Conservation (phyloP, 805 yeast species). For the Lachancea cidri region DNA sequence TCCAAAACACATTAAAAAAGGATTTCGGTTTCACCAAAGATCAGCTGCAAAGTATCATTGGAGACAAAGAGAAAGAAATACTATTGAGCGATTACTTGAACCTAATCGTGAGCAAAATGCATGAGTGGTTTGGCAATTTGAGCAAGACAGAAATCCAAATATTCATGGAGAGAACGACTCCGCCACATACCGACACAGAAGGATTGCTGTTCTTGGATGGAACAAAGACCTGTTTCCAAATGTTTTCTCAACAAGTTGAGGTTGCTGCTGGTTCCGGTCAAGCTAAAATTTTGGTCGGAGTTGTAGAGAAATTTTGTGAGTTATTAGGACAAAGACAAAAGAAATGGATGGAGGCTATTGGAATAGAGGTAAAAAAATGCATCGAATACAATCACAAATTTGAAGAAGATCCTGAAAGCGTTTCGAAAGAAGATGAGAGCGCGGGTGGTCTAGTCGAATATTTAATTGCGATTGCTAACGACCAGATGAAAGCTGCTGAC, state of each 20-base stretch:
- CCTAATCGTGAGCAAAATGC: slow-evolving; percentile 66
- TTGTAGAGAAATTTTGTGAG: slow-evolving; percentile 62
- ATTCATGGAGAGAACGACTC: slow-evolving; percentile 58
- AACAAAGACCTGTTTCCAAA: slow-evolving; percentile 69
- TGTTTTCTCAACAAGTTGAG: slow-evolving; percentile 85
- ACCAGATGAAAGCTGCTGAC: slow-evolving; percentile 69
- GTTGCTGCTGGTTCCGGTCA: slow-evolving; percentile 83
- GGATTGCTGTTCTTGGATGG: slow-evolving; percentile 65
- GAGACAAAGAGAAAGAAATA: slow-evolving; percentile 66
- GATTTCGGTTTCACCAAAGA: slow-evolving; percentile 46
- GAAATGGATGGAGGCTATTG: slow-evolving; percentile 54
- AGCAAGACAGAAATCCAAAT: slow-evolving; percentile 59
- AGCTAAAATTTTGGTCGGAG: slow-evolving; percentile 73
- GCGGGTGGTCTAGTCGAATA: slow-evolving; percentile 81
- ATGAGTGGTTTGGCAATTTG: slow-evolving; percentile 77
- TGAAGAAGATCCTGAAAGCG: slow-evolving; percentile 31
- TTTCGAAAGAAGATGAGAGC: slow-evolving; percentile 39
- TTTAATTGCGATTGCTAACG: slow-evolving; percentile 76
- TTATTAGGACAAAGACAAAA: slow-evolving; percentile 57
- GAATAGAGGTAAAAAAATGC: slow-evolving; percentile 43
- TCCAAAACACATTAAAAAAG: slow-evolving; percentile 46
- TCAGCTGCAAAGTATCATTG: slow-evolving; percentile 49
- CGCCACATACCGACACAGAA: slow-evolving; percentile 72
- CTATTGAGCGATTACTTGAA: slow-evolving; percentile 74
- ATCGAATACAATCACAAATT: slow-evolving; percentile 32